Evolutionary conservation across 164 flowering plant species (phyloP), one percentile per base, ranked within the genome.

Genomic region (Echeveria elegans): DNA sequence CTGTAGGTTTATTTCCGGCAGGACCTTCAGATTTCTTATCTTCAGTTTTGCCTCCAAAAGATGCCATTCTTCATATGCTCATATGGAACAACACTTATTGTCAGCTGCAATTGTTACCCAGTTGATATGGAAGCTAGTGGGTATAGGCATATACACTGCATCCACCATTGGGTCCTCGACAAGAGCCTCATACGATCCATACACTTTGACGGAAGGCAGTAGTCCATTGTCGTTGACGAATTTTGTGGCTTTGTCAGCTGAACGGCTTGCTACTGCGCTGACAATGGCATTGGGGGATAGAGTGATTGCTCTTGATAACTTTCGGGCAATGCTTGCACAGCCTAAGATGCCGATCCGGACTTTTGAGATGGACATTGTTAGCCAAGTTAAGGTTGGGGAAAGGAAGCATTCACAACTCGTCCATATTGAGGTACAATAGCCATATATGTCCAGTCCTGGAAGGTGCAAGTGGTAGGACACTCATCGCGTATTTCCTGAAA

Each of bases 91-190:
- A n/a, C n/a, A n/a, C n/a, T n/a, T n/a, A n/a, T 77, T 82, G 68
- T 71, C 67, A 10, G 90, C 90, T 1, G 82, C 85, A 66, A 64
- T 14, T 0, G 79, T 79, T 5, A 82, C 93, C 93, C 93, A 88
- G 0, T 40, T 37, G 52, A 70, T 31, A 76, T 83, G 93, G 24
- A 88, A 69, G 71, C 81, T 71, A 7, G 87, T 86, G 6, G 93
- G 93, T 16, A 86, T 70, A 1, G 93, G 93, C 4, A 86, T 21
- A 72, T 88, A 88, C 14, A 88, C 86, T 52, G 85, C 93, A 74
- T 86, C 93, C 53, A 88, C 75, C 1, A 68, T 68, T 0, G 84
- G 83, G 70, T 86, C 93, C 32, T 88, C 87, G 2, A 88, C 77
- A 0, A 88, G 77, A 19, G 70, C 81, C 41, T 83, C 88, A 77